These are phyloP conservation scores for Cryphonectria radicalis DNA, from an alignment of 2,329 filamentous ascomycete genomes.

Conservation along the genomic window DNA sequence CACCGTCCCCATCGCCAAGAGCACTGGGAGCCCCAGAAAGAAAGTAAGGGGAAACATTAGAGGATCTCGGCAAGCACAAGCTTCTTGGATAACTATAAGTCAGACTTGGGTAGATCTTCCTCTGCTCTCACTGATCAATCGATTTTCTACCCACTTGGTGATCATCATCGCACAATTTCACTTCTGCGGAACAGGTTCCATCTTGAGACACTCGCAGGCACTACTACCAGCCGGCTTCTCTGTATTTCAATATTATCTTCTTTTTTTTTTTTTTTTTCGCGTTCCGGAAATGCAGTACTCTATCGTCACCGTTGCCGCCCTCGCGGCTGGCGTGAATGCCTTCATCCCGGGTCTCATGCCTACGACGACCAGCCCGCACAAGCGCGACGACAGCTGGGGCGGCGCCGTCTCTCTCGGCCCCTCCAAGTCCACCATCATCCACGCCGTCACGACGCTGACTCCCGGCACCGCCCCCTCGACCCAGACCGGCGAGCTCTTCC, in stretches of 20 bases:
- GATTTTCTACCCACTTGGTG: neutral
- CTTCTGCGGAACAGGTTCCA: neutral
- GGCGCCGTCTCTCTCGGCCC: conserved; percentile 27
- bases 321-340: conserved; percentile 13
- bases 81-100: neutral
- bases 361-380: neutral
- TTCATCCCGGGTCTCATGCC: conserved; percentile 3
- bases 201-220: neutral
- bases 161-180: neutral
- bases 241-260: neutral
- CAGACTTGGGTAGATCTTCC: neutral
- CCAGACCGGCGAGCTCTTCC: conserved; percentile 45
- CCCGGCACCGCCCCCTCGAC: conserved; percentile 43
- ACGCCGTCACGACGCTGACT: conserved; percentile 46
- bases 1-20: neutral
- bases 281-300: conserved; percentile 10
- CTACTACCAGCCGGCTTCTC: neutral
- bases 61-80: neutral
- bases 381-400: conserved; percentile 20
- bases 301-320: neutral
- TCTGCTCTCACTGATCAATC: neutral
- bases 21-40: neutral
- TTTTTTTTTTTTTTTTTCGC: neutral
- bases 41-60: neutral
- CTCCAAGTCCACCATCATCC: conserved; percentile 37